Conservation (phyloP, 768 basidiomycete species). For the Boletus coccyginus region DNA sequence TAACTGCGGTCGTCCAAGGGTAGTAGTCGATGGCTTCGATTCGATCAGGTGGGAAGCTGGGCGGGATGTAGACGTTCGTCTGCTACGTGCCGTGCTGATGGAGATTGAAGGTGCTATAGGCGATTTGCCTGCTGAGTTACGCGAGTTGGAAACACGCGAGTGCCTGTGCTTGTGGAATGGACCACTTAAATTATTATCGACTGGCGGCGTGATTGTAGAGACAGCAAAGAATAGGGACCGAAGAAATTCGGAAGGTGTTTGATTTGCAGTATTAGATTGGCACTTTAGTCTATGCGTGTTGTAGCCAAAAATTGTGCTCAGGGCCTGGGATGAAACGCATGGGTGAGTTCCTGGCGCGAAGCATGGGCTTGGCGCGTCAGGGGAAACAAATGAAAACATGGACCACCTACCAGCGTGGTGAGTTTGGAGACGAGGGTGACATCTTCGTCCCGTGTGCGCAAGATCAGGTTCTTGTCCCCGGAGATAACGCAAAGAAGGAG, state of each 20-base stretch:
- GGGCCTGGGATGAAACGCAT: constrained; percentile 40
- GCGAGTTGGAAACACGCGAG: constrained; percentile 19
- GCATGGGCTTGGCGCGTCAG: constrained; percentile 5
- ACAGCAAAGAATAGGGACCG: constrained; percentile 37
- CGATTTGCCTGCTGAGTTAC: constrained; percentile 17
- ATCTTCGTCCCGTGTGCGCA: constrained; percentile 67
- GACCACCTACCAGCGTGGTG: constrained; percentile 46
- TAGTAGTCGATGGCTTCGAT: constrained; percentile 13
- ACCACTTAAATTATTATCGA: constrained; percentile 10
- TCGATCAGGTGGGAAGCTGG: constrained; percentile 20
- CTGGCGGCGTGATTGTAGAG: constrained; percentile 15
- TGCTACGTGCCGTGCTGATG: constrained; percentile 24
- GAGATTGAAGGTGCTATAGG: constrained; percentile 14
- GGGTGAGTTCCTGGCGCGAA: not conserved
- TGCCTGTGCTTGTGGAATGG: constrained; percentile 17
- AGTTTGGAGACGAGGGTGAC: constrained; percentile 56
- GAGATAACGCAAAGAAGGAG: constrained; percentile 64
- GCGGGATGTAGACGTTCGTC: constrained; percentile 25
- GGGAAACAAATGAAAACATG: not conserved
- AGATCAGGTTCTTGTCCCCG: constrained; percentile 59
- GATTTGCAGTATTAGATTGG: constrained; percentile 21
- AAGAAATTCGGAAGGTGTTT: constrained; percentile 31
- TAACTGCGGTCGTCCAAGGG: constrained; percentile 14
- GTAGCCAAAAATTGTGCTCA: constrained; percentile 59
- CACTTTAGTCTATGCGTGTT: constrained; percentile 57